Evolutionary conservation across 345 rosid species (phyloP), one percentile per base, ranked within the genome.

Genomic region (Salix suchowensis): DNA sequence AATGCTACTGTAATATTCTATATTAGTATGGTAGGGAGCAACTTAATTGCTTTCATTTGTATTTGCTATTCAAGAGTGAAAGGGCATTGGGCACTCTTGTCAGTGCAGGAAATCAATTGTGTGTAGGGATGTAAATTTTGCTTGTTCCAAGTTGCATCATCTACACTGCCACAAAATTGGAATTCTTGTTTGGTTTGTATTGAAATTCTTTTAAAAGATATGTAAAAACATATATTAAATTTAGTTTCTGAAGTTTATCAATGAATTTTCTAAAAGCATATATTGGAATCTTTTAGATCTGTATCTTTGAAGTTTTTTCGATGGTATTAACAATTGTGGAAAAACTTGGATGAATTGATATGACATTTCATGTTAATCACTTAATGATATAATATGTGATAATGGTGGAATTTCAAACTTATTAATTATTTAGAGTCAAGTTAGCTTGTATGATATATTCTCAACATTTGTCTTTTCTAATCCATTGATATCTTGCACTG

Each of bases 401-500:
- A 60, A 60, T 21, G 6, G 65, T 60, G n/a, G 65, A 60, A 21
- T 21, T 60, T 18, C 0, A 3, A 19, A 60, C 65, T n/a, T 60
- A 60, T 9, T 60, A 24, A 60, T 60, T 2, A 11, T 19, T 19
- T 60, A 60, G 65, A 7, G 65, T 21, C 65, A 46, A 46, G 50
- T 46, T 14, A 46, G 18, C 18, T 46, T 46, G 18, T 46, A 12
- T 46, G 50, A 46, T 15, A n/a, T 61, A 16, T 44, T 34, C 44
- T 61, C 34, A 24, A 40, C 18, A 42, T 16, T 40, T 36, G 44
- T 26, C 14, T 32, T 44, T 73, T 12, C 64, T 78, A 39, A 65
- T 48, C 60, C 32, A 2, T 21, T 72, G 40, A 42, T 70, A 34
- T n/a, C 74, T 65, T 32, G 21, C 74, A 52, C 79, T 82, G 81